Conservation (phyloP, 306 rosid species). For the Citrullus colocynthis region DNA sequence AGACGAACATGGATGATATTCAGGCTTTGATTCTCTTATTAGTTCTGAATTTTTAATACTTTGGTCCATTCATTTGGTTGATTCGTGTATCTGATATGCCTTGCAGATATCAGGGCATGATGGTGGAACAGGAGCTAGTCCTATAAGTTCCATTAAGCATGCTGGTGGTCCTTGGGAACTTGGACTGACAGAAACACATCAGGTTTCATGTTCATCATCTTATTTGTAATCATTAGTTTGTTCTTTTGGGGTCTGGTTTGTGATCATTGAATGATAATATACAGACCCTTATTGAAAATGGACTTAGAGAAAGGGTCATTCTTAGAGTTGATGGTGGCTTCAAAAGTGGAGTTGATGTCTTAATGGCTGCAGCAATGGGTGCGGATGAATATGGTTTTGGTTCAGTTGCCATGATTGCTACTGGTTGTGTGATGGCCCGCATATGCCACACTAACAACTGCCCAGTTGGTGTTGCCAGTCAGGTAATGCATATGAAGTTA, state of each 20-base stretch:
- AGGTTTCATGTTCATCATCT: slow-evolving; percentile 31
- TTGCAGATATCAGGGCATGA: slow-evolving; percentile 91
- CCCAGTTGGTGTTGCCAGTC: slow-evolving; percentile 99
- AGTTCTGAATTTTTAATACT: background rate
- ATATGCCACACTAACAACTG: slow-evolving; percentile 98
- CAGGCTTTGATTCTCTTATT: background rate
- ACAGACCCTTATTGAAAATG: slow-evolving; percentile 80
- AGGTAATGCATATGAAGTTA: slow-evolving; percentile 35
- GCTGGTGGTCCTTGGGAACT: slow-evolving; percentile 99
- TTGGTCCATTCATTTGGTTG: background rate
- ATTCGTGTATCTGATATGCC: slow-evolving; percentile 6
- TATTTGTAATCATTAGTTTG: background rate
- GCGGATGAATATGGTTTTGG: slow-evolving; percentile 97
- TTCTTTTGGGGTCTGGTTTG: slow-evolving; percentile 8
- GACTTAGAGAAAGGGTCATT: slow-evolving; percentile 94
- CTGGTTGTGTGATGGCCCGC: slow-evolving; percentile 97
- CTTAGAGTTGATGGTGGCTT: slow-evolving; percentile 99
- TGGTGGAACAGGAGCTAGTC: slow-evolving; percentile 99
- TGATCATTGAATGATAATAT: slow-evolving; percentile 14
- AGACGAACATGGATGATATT: background rate
- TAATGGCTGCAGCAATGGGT: slow-evolving; percentile 94
- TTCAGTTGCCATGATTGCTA: slow-evolving; percentile 95
- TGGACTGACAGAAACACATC: slow-evolving; percentile 91
- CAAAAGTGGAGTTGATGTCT: slow-evolving; percentile 95
- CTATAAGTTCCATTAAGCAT: slow-evolving; percentile 96